phyloP scores from a whole-genome alignment of 805 yeast genomes.

The Debaryomyces prosopidis region DNA sequence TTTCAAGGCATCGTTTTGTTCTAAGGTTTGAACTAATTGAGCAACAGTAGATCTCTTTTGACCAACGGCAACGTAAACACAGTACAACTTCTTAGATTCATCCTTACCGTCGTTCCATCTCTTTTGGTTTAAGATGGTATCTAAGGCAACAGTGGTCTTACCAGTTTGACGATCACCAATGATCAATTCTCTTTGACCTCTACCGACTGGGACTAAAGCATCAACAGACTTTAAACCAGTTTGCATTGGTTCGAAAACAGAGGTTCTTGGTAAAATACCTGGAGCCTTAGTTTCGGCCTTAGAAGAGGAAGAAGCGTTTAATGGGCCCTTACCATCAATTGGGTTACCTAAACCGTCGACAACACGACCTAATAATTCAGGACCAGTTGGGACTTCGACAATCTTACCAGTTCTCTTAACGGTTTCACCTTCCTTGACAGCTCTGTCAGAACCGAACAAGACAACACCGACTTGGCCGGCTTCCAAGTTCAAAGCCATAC shows the following conservation, averaged over 20 bases:
- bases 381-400: constrained; percentile 99
- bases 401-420: constrained; percentile 99
- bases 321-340: constrained; percentile 99
- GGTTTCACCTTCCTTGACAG: constrained; percentile 98
- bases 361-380: constrained; percentile 97
- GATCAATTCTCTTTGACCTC: constrained; percentile 99
- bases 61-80: constrained; percentile 99
- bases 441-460: constrained; percentile 98
- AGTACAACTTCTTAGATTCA: constrained; percentile 97
- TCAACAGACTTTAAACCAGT: constrained; percentile 99
- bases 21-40: constrained; percentile 98
- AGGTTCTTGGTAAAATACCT: constrained; percentile 99
- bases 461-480: constrained; percentile 99
- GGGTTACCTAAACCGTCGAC: constrained; percentile 99
- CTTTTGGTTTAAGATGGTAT: constrained; percentile 98
- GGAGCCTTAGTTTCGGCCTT: constrained; percentile 99
- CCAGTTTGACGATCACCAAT: constrained; percentile 99
- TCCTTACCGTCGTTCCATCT: constrained; percentile 95
- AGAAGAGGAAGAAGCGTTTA: constrained; percentile 76
- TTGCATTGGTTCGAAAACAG: constrained; percentile 99
- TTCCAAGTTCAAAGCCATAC: constrained; percentile 99
- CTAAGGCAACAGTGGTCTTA: constrained; percentile 99
- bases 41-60: constrained; percentile 99
- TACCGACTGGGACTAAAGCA: constrained; percentile 98
- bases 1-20: constrained; percentile 96